Conservation (phyloP, 208 protist genomes). For the Acanthamoeba healyi region DNA sequence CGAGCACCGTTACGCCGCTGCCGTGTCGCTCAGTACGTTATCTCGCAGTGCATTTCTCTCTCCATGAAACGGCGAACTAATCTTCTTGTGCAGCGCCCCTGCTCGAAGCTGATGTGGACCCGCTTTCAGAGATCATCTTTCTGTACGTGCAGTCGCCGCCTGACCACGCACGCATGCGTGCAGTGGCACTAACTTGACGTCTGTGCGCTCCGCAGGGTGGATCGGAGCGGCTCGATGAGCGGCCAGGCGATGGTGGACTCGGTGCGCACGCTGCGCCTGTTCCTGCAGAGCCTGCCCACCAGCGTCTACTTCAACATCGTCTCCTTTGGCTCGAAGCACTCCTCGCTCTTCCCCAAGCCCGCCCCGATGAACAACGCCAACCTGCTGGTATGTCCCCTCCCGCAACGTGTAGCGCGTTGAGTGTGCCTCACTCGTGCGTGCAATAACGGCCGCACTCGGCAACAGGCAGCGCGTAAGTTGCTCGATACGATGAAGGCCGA, state of each 20-base stretch:
- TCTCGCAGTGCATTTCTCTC: neutral
- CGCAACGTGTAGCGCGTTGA: neutral
- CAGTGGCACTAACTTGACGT: too few species aligned
- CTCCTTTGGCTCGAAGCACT: neutral
- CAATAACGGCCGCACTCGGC: neutral
- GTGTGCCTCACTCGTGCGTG: too few species aligned
- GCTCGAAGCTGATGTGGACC: neutral
- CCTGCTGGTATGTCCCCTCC: neutral
- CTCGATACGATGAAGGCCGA: constrained; percentile 24
- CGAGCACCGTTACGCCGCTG: neutral
- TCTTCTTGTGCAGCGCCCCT: neutral
- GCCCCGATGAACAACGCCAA: neutral
- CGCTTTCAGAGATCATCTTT: constrained; percentile 9
- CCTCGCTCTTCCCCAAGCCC: neutral
- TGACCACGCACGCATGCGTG: too few species aligned
- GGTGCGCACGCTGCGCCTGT: constrained; percentile 22
- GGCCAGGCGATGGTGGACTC: neutral
- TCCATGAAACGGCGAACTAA: neutral
- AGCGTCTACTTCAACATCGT: constrained; percentile 8
- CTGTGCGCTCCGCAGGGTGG: neutral
- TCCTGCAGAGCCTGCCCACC: constrained; percentile 50
- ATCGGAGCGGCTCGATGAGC: neutral
- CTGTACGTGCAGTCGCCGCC: neutral
- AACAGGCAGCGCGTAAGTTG: neutral
- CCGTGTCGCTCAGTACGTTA: neutral